phyloP scores from a whole-genome alignment of 192 early-diverging fungal genomes.

The Ambispora gerdemannii region DNA sequence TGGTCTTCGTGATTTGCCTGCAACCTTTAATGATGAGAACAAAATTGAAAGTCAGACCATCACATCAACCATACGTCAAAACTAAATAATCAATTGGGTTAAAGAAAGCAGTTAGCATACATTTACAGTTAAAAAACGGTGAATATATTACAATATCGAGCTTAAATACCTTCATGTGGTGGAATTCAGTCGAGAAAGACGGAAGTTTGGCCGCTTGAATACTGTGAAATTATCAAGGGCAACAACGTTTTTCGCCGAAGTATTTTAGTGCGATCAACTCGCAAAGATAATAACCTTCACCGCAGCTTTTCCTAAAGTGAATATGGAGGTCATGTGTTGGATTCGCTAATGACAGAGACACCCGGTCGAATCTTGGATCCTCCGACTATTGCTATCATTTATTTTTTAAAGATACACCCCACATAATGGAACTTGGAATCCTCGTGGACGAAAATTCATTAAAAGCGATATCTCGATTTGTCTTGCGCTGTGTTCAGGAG shows the following conservation, averaged over 20 bases:
- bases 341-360: constrained; percentile 60
- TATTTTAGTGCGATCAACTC: constrained; percentile 81
- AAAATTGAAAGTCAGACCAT: not conserved
- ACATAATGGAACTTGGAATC: constrained; percentile 82
- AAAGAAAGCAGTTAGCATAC: constrained; percentile 1
- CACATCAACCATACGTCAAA: constrained; percentile 18
- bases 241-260: constrained; percentile 70
- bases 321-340: constrained; percentile 69
- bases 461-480: constrained; percentile 74
- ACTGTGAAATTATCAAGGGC: constrained; percentile 79
- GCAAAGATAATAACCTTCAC: constrained; percentile 96
- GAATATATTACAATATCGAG: constrained; percentile 65
- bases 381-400: constrained; percentile 69
- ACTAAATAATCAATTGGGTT: constrained; percentile 1
- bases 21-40: not conserved
- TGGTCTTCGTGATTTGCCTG: not conserved
- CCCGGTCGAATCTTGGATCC: constrained; percentile 76
- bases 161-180: constrained; percentile 79
- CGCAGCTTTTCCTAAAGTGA: constrained; percentile 71
- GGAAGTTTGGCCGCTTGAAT: constrained; percentile 80
- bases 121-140: constrained; percentile 29
- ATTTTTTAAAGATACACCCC: constrained; percentile 50
- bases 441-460: constrained; percentile 79
- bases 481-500: constrained; percentile 70
- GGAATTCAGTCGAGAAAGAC: constrained; percentile 61